phyloP scores from a whole-genome alignment of 345 rosid species.

The Aquilaria yunnanensis region DNA sequence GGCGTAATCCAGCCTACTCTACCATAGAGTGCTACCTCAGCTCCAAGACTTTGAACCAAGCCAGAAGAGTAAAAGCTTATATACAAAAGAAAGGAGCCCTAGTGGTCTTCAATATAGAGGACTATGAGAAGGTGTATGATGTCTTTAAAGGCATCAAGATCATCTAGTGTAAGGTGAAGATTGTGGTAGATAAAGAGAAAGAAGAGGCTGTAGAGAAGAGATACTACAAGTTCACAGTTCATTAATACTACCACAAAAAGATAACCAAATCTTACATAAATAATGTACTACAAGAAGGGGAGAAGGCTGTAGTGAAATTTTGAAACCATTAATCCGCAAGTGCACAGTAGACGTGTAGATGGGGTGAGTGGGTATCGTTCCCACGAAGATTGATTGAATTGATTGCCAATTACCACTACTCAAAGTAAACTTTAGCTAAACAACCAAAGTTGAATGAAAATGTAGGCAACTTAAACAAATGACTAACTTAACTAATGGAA shows the following conservation, averaged over 20 bases:
- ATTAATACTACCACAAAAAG: constrained; percentile 28
- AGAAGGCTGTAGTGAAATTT: constrained; percentile 10
- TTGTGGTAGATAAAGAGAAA: background rate
- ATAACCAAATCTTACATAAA: constrained; percentile 24
- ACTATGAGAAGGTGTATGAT: constrained; percentile 37
- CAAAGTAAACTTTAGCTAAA: too few species aligned
- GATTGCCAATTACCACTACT: too few species aligned
- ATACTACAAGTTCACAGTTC: constrained; percentile 40
- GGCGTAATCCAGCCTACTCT: constrained; percentile 30
- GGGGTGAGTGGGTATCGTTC: too few species aligned
- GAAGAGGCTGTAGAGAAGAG: constrained; percentile 25
- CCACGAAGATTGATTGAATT: too few species aligned
- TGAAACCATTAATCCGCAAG: too few species aligned
- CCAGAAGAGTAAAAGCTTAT: constrained; percentile 47
- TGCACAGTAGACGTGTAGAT: too few species aligned
- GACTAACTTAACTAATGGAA: too few species aligned
- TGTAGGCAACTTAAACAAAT: too few species aligned
- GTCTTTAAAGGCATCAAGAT: constrained; percentile 31
- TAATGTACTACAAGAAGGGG: constrained; percentile 39
- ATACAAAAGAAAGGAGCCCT: constrained; percentile 29
- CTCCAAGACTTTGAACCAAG: constrained; percentile 25
- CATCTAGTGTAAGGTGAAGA: constrained; percentile 35
- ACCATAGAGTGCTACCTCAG: constrained; percentile 39
- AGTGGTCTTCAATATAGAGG: constrained; percentile 37
- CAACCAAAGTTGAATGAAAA: too few species aligned